phyloP scores from a whole-genome alignment of 2,329 filamentous ascomycete genomes.

The Tolypocladium inflatum region DNA sequence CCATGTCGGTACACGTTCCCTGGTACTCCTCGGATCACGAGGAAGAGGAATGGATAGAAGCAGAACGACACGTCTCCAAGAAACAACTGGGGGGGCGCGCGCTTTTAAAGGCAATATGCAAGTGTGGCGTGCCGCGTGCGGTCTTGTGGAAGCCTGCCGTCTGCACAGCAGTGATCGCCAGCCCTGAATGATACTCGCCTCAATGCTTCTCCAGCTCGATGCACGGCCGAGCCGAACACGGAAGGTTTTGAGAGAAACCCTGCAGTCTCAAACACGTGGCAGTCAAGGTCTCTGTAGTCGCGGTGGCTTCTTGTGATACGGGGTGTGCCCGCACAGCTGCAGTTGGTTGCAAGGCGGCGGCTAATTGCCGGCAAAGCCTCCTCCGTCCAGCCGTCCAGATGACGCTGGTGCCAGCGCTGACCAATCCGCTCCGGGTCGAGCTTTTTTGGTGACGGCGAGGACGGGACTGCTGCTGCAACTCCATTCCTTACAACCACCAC shows the following conservation, averaged over 20 bases:
- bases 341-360: not conserved
- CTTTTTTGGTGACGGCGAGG: not conserved
- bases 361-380: not conserved
- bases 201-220: not conserved
- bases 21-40: not conserved
- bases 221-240: not conserved
- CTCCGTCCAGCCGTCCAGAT: not conserved
- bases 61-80: not conserved
- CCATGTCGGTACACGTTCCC: constrained; percentile 8
- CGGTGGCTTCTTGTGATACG: not conserved
- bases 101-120: not conserved
- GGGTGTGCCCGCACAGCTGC: not conserved
- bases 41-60: not conserved
- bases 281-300: not conserved
- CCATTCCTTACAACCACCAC: not conserved
- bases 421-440: not conserved
- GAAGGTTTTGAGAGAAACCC: not conserved
- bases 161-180: not conserved
- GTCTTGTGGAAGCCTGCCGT: not conserved
- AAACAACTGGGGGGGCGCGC: not conserved
- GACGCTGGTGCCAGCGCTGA: not conserved
- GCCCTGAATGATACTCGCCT: not conserved
- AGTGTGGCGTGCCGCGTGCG: not conserved
- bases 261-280: not conserved
- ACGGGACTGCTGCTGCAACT: not conserved